These are phyloP conservation scores for Fragosphaeria purpurea DNA, from an alignment of 2,329 filamentous ascomycete species.

Conservation along the genomic window DNA sequence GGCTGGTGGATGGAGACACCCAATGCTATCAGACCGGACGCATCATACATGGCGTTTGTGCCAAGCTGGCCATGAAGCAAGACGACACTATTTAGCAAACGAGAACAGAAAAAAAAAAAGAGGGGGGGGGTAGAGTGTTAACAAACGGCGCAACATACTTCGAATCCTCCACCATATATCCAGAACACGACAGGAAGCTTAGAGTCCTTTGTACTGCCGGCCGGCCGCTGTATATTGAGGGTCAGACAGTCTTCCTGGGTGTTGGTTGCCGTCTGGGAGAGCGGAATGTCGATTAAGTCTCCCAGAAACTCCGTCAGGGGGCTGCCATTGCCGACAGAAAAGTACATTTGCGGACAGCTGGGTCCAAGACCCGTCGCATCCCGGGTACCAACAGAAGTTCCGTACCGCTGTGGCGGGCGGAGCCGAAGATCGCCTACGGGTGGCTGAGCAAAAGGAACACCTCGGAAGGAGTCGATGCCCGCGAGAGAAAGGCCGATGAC, in stretches of 20 bases:
- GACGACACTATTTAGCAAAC: too few species aligned
- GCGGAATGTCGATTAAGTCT: slow-evolving; percentile 40
- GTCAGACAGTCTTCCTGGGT: slow-evolving; percentile 56
- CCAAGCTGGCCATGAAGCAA: slow-evolving; percentile 25
- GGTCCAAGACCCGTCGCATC: slow-evolving; percentile 46
- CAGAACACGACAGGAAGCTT: slow-evolving; percentile 60
- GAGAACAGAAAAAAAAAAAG: too few species aligned
- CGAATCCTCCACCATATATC: slow-evolving; percentile 61
- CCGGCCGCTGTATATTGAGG: slow-evolving; percentile 49
- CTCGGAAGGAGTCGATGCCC: slow-evolving; percentile 58
- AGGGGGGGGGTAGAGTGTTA: neutral
- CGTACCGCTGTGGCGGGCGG: slow-evolving; percentile 55
- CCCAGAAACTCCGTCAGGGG: slow-evolving; percentile 35
- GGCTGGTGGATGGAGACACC: slow-evolving; percentile 45
- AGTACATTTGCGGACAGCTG: slow-evolving; percentile 63
- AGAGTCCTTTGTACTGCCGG: slow-evolving; percentile 39
- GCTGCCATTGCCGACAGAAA: slow-evolving; percentile 40
- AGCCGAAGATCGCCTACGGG: slow-evolving; percentile 58
- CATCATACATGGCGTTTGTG: slow-evolving; percentile 43
- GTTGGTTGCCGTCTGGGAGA: slow-evolving; percentile 45
- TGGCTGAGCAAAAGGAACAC: slow-evolving; percentile 65
- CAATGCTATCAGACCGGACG: slow-evolving; percentile 32
- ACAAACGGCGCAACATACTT: slow-evolving; percentile 19
- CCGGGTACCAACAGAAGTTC: slow-evolving; percentile 46
- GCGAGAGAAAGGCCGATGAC: slow-evolving; percentile 1